These are phyloP conservation scores for Irpex sp. DNA, from an alignment of 1,284 basidiomycete genomes.

Conservation along the genomic window DNA sequence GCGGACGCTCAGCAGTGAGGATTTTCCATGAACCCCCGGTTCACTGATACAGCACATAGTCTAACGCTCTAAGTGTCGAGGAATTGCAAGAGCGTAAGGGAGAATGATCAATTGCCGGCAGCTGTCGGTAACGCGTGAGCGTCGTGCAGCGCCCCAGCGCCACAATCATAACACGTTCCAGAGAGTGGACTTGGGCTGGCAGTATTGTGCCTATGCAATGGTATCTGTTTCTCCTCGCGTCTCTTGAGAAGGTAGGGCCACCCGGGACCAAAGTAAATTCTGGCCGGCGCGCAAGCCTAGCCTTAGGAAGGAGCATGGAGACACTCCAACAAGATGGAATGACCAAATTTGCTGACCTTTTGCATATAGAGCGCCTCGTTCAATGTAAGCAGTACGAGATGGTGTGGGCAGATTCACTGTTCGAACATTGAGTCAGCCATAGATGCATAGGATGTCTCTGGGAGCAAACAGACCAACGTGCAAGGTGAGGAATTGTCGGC, in stretches of 20 bases:
- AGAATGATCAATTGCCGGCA: neutral
- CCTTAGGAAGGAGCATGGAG: neutral
- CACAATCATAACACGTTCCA: neutral
- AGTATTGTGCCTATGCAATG: neutral
- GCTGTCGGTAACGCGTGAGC: too few species aligned
- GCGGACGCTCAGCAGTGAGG: neutral
- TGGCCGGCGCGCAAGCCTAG: neutral
- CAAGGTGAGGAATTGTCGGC: neutral
- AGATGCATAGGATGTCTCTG: neutral
- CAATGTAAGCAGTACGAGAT: neutral
- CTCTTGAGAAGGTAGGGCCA: neutral
- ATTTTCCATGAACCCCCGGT: neutral
- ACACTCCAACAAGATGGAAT: neutral
- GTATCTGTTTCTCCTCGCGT: neutral
- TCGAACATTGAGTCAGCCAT: neutral
- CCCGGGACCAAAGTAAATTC: neutral
- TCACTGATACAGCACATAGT: neutral
- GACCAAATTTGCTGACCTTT: neutral
- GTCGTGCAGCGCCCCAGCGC: neutral
- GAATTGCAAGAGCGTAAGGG: neutral
- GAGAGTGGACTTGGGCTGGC: neutral
- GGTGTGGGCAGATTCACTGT: neutral
- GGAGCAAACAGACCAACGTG: neutral
- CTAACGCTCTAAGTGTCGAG: too few species aligned
- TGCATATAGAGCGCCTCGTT: neutral